These are phyloP conservation scores for Calophaca sinica DNA, from an alignment of 306 rosid species.

Conservation along the genomic window DNA sequence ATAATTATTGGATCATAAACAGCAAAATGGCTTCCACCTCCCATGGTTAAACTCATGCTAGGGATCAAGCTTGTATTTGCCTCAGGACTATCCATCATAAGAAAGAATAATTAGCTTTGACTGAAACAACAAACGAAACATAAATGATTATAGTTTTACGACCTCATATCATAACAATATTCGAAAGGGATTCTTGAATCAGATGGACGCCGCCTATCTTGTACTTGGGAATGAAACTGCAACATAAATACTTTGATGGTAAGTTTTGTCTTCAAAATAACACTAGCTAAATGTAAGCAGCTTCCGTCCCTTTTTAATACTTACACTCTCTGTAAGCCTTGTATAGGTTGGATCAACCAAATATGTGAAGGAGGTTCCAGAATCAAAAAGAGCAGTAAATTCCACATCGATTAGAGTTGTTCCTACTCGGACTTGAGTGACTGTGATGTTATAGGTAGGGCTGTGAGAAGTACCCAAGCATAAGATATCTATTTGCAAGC, in stretches of 20 bases:
- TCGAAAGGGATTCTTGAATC: constrained; percentile 90
- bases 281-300: constrained; percentile 30
- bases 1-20: constrained; percentile 82
- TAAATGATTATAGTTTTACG: constrained; percentile 28
- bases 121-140: constrained; percentile 24
- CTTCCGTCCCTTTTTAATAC: constrained; percentile 46
- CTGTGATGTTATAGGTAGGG: constrained; percentile 85
- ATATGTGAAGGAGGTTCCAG: constrained; percentile 94
- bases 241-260: constrained; percentile 38
- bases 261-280: constrained; percentile 30
- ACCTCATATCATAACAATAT: constrained; percentile 95
- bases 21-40: constrained; percentile 77
- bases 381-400: constrained; percentile 82
- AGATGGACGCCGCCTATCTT: constrained; percentile 64
- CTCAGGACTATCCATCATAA: constrained; percentile 66
- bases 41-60: constrained; percentile 77
- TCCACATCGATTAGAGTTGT: constrained; percentile 69
- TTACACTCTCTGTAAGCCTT: constrained; percentile 72
- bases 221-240: constrained; percentile 83
- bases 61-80: constrained; percentile 79
- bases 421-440: constrained; percentile 81
- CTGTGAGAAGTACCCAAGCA: constrained; percentile 61
- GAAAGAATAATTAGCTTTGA: constrained; percentile 44
- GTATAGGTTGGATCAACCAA: constrained; percentile 78
- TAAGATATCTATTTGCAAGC: constrained; percentile 26